These are phyloP conservation scores for Exophiala aquamarina DNA, from an alignment of 2,329 filamentous ascomycete species.

Conservation along the genomic window DNA sequence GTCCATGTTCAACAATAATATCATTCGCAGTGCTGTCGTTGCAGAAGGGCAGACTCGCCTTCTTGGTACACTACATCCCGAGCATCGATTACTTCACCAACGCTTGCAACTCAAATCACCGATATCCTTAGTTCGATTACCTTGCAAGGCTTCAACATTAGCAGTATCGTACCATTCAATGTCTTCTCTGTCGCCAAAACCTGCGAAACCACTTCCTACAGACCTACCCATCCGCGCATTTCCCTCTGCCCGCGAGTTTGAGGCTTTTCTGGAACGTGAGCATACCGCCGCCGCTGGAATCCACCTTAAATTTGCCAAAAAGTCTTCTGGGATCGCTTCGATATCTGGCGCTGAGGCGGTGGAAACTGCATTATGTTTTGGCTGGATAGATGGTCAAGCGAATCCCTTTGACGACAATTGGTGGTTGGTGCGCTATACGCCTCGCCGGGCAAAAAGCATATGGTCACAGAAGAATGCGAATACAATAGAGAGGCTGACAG, in stretches of 20 bases:
- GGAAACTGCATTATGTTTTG: conserved; percentile 59
- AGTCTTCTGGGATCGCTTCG: conserved; percentile 42
- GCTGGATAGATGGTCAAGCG: conserved; percentile 63
- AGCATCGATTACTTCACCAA: no score
- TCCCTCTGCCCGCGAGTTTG: conserved; percentile 32
- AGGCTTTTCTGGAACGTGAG: conserved; percentile 43
- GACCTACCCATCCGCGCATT: conserved; percentile 34
- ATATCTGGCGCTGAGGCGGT: conserved; percentile 53
- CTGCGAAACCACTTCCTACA: conserved; percentile 20
- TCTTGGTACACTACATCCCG: no score
- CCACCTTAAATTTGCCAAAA: conserved; percentile 54
- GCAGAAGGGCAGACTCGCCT: no score
- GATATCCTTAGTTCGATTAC: no score
- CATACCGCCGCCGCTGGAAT: conserved; percentile 39
- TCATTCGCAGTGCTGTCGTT: no score
- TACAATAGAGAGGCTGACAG: conserved; percentile 48
- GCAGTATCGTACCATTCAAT: no score
- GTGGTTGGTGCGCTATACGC: conserved; percentile 60
- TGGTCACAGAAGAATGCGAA: conserved; percentile 63
- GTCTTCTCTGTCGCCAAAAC: no score
- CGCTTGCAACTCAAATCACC: no score
- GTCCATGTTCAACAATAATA: no score
- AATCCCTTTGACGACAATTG: conserved; percentile 45
- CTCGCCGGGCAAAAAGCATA: conserved; percentile 53
- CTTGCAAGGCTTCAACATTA: no score